These are phyloP conservation scores for Gynostemma pentaphyllum DNA, from an alignment of 306 rosid genomes.

Conservation along the genomic window DNA sequence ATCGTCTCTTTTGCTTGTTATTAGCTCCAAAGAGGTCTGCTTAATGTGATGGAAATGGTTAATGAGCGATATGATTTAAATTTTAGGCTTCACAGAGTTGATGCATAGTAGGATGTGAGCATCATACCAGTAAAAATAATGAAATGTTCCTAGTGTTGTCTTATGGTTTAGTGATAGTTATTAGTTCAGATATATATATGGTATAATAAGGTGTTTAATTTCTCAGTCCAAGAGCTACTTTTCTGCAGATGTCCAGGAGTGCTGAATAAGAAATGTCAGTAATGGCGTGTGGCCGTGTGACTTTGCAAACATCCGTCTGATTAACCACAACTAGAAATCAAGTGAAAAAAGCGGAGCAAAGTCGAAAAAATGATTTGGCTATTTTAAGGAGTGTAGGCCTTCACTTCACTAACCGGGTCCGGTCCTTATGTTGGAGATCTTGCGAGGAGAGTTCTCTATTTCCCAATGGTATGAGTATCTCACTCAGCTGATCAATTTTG, in stretches of 20 bases:
- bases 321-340: background rate
- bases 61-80: background rate
- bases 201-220: background rate
- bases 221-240: background rate
- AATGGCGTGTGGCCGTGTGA: background rate
- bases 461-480: constrained; percentile 30
- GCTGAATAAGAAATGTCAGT: constrained; percentile 19
- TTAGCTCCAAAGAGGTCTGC: background rate
- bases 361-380: constrained; percentile 20
- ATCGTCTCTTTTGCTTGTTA: background rate
- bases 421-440: constrained; percentile 31
- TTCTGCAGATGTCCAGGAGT: constrained; percentile 62
- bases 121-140: background rate
- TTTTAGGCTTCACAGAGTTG: background rate
- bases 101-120: background rate
- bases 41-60: background rate
- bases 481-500: constrained; percentile 65
- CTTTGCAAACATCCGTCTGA: background rate
- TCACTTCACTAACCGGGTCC: constrained; percentile 18
- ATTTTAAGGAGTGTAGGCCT: constrained; percentile 8
- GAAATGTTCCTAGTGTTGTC: background rate
- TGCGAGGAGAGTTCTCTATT: constrained; percentile 28
- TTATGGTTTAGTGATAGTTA: background rate
- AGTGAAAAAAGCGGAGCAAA: background rate
- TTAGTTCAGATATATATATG: background rate